These are phyloP conservation scores for Gynostemma pentaphyllum DNA, from an alignment of 306 rosid species.

Conservation along the genomic window DNA sequence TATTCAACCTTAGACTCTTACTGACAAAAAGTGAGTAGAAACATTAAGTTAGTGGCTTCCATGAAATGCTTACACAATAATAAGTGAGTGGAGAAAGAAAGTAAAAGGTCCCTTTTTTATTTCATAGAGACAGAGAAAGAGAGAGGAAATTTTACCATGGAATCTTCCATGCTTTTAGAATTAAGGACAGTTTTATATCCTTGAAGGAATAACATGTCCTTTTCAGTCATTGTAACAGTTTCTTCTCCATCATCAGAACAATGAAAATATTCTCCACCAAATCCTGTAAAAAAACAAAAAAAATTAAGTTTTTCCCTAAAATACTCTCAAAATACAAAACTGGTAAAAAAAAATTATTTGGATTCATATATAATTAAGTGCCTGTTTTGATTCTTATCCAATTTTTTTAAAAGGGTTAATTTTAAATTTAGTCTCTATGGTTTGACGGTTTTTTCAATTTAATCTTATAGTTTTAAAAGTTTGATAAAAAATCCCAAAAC, in stretches of 20 bases:
- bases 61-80: not conserved
- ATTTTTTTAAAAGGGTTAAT: too few relatives aligned
- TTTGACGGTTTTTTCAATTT: too few relatives aligned
- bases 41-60: slow-evolving; percentile 4
- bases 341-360: too few relatives aligned
- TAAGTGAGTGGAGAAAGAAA: not conserved
- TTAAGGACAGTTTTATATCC: slow-evolving; percentile 63
- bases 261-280: slow-evolving; percentile 49
- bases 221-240: slow-evolving; percentile 1
- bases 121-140: not conserved
- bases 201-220: slow-evolving; percentile 32
- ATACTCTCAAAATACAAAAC: too few relatives aligned
- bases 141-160: slow-evolving; percentile 33
- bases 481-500: too few relatives aligned
- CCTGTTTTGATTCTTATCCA: too few relatives aligned
- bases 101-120: not conserved
- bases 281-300: slow-evolving; percentile 37
- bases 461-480: too few relatives aligned
- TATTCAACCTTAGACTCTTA: not conserved
- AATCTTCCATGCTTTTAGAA: slow-evolving; percentile 57
- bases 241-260: slow-evolving; percentile 21
- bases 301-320: not conserved
- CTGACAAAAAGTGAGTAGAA: slow-evolving; percentile 4
- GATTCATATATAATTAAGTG: too few relatives aligned
- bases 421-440: too few relatives aligned